Conservation (phyloP, 345 rosid species). For the Pugionium cornutum region DNA sequence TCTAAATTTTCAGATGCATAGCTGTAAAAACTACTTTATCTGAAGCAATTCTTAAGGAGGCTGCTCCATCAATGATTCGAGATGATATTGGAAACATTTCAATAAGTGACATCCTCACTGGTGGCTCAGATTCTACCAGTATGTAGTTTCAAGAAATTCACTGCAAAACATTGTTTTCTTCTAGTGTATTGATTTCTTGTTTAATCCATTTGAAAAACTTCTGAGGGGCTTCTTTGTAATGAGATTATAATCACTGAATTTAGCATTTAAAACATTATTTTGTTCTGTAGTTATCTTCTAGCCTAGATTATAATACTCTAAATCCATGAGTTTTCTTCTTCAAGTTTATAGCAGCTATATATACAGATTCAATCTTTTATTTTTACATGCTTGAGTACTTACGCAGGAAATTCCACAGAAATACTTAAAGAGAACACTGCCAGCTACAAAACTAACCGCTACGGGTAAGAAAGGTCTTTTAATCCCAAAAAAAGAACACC, state of each 20-base stretch:
- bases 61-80: slow-evolving; percentile 73
- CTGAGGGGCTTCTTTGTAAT: slow-evolving; percentile 25
- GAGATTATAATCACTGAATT: slow-evolving; percentile 15
- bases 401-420: slow-evolving; percentile 50
- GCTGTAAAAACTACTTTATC: slow-evolving; percentile 84
- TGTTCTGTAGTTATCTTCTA: slow-evolving; percentile 1
- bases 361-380: slow-evolving; percentile 15
- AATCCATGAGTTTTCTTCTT: background rate
- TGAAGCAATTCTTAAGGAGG: slow-evolving; percentile 63
- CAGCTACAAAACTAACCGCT: slow-evolving; percentile 8
- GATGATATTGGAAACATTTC: slow-evolving; percentile 72
- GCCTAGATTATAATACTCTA: background rate
- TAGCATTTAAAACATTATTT: background rate
- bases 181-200: slow-evolving; percentile 40
- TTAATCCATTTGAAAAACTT: background rate
- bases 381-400: slow-evolving; percentile 32
- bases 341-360: slow-evolving; percentile 1
- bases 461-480: slow-evolving; percentile 29
- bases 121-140: slow-evolving; percentile 73
- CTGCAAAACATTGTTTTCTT: slow-evolving; percentile 40
- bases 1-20: slow-evolving; percentile 69
- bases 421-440: slow-evolving; percentile 44
- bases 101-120: slow-evolving; percentile 80
- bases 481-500: background rate
- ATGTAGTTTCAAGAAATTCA: slow-evolving; percentile 60